These are phyloP conservation scores for Phylloporus rhodoxanthus DNA, from an alignment of 768 basidiomycete genomes.

Conservation along the genomic window DNA sequence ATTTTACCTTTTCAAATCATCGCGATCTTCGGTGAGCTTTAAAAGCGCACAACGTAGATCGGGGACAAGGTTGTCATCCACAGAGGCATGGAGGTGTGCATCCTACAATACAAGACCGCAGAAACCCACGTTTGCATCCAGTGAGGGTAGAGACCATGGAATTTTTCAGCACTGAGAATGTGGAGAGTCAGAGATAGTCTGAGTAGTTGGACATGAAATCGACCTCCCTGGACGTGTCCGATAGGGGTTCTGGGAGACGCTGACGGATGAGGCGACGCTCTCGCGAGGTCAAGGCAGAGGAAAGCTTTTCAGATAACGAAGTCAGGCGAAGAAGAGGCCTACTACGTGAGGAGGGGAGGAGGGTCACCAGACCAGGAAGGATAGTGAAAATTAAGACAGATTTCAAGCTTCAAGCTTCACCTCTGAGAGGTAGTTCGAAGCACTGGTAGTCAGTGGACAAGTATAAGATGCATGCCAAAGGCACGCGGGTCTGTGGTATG, in stretches of 20 bases:
- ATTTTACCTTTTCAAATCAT: conserved; percentile 35
- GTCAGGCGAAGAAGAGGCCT: conserved; percentile 13
- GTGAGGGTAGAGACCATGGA: conserved; percentile 53
- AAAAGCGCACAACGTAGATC: conserved; percentile 43
- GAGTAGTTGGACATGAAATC: conserved; percentile 90
- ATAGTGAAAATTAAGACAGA: too few relatives aligned
- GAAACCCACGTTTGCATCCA: conserved; percentile 74
- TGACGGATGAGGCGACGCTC: conserved; percentile 62
- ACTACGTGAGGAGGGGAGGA: too few relatives aligned
- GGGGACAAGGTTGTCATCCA: conserved; percentile 74
- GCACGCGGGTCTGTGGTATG: too few relatives aligned
- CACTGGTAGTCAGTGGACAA: too few relatives aligned
- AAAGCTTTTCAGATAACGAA: conserved; percentile 37
- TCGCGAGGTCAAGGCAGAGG: conserved; percentile 55
- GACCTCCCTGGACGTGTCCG: conserved; percentile 29
- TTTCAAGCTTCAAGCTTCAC: too few relatives aligned
- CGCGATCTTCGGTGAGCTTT: conserved; percentile 34
- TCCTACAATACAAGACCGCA: conserved; percentile 76
- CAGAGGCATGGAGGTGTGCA: conserved; percentile 84
- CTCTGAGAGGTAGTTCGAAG: too few relatives aligned
- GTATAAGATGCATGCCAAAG: too few relatives aligned
- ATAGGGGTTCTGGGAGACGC: conserved; percentile 52
- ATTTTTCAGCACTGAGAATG: conserved; percentile 48
- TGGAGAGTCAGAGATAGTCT: conserved; percentile 85
- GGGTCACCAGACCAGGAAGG: too few relatives aligned